phyloP scores from a whole-genome alignment of 2,329 filamentous ascomycete species.

The Colletotrichum sp. region DNA sequence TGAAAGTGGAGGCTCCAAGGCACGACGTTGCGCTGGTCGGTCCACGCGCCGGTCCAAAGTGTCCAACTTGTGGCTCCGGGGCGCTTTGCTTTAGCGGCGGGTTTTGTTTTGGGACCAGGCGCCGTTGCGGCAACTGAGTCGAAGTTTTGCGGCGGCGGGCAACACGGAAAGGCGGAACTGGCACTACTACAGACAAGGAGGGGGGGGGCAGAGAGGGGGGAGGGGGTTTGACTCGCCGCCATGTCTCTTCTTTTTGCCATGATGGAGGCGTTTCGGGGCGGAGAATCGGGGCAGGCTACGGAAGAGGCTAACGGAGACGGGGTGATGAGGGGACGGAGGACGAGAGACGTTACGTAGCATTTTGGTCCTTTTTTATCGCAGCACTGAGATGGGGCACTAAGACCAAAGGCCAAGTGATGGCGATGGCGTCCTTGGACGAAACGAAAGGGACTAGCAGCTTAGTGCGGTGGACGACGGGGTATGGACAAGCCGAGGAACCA shows the following conservation, averaged over 20 bases:
- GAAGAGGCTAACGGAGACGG: slow-evolving; percentile 1
- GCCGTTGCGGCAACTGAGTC: slow-evolving; percentile 13
- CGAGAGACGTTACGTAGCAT: not conserved
- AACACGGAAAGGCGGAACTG: not conserved
- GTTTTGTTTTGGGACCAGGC: not conserved
- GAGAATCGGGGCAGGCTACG: not conserved
- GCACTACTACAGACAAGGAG: not conserved
- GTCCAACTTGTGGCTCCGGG: not conserved
- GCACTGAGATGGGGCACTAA: not conserved
- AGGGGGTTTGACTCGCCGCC: slow-evolving; percentile 1
- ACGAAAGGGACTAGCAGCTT: not conserved
- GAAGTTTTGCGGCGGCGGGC: not conserved
- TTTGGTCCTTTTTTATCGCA: not conserved
- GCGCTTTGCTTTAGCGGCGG: not conserved
- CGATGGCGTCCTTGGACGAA: slow-evolving; percentile 3
- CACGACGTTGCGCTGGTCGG: slow-evolving; percentile 1
- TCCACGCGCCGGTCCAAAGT: not conserved
- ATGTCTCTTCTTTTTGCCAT: not conserved
- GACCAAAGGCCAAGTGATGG: not conserved
- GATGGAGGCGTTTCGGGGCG: slow-evolving; percentile 8
- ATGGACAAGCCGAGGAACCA: not conserved
- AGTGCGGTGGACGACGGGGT: not conserved
- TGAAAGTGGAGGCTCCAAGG: slow-evolving; percentile 4
- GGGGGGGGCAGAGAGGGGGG: not conserved
- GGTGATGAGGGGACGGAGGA: not conserved